Conservation (phyloP, 148 eudicot species). For the Cornus controversa region DNA sequence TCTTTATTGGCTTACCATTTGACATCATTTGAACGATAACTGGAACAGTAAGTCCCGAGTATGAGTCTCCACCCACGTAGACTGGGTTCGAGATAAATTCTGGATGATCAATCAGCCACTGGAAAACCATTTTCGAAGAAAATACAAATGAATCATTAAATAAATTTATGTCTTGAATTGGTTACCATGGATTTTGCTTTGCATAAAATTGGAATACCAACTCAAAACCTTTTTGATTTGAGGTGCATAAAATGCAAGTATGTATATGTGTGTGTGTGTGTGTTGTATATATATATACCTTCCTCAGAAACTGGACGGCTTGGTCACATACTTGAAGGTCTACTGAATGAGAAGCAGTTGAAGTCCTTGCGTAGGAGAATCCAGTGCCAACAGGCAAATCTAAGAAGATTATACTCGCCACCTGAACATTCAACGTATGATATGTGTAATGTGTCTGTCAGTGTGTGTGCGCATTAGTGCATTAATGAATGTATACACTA, state of each 20-base stretch:
- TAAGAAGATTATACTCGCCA: conserved; percentile 43
- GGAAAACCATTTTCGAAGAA: conserved; percentile 5
- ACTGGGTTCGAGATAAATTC: conserved; percentile 46
- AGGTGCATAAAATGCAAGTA: too few relatives aligned
- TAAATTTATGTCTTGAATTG: too few relatives aligned
- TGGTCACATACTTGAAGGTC: conserved; percentile 29
- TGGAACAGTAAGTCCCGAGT: conserved; percentile 57
- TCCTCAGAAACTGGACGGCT: conserved; percentile 40
- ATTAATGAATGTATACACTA: too few relatives aligned
- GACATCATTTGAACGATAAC: conserved; percentile 22
- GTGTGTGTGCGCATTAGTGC: too few relatives aligned
- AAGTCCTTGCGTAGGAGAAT: conserved; percentile 44
- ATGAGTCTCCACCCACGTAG: conserved; percentile 71
- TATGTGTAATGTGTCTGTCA: too few relatives aligned
- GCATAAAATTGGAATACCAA: too few relatives aligned
- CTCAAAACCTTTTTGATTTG: too few relatives aligned
- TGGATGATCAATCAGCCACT: conserved; percentile 54
- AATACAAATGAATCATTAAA: too few relatives aligned
- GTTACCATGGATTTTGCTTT: too few relatives aligned
- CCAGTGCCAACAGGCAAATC: conserved; percentile 54
- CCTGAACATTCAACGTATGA: conserved; percentile 11
- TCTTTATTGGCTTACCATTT: conserved; percentile 19
- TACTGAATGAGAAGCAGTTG: conserved; percentile 32
- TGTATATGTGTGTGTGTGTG: too few relatives aligned
- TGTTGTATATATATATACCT: too few relatives aligned